Base-by-base conservation (phyloP, 345 rosid genomes). In the Moringa oleifera region DNA sequence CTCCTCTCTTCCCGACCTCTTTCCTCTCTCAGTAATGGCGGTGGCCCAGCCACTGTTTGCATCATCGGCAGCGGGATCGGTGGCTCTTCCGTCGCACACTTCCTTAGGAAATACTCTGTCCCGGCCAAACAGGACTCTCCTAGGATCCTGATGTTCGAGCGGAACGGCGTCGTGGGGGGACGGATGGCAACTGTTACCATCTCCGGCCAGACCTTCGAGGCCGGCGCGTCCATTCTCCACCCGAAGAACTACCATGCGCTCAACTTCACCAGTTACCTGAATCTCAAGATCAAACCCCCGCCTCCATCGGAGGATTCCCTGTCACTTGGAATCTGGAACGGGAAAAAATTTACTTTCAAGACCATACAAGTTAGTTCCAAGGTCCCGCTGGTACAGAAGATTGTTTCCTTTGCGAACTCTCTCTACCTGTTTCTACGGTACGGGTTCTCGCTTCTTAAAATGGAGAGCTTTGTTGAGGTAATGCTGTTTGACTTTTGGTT, bases 181-280 rank as follows among this genome's bases (percentile, higher is more conserved):
- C 95, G 99, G 21, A 90, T 94, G 97, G 95, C 82, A 22, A 83
- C 81, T 8, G 85, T 88, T 17, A 67, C 64, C 19, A 52, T 90
- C 46, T 59, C 74, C 61, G 90, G 89, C 15, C 76, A 86, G n/a
- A 79, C 76, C 12, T 94, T 88, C 67, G 98, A 88, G 68, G 96
- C 97, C 7, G 97, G 98, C 8, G 97, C 80, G 41, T 88, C 97
- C 53, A 90, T 94, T 59, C 89, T 94, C 11, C 99, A 88, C 59
- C 97, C 97, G 23, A 84, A 86, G 71, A 94, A 90, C 68, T 88
- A 79, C 68, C 81, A 88, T 81, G 89, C 84, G 18, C 63, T 79
- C 23, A 85, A 86, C 55, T 93, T 67, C 80, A 80, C 90, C 0
- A 52, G 79, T 9, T 56, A 71, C 66, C 78, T 86, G 0, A 78